Base-by-base conservation (phyloP, 2,329 filamentous ascomycete genomes). In the Geosmithia putterillii region DNA sequence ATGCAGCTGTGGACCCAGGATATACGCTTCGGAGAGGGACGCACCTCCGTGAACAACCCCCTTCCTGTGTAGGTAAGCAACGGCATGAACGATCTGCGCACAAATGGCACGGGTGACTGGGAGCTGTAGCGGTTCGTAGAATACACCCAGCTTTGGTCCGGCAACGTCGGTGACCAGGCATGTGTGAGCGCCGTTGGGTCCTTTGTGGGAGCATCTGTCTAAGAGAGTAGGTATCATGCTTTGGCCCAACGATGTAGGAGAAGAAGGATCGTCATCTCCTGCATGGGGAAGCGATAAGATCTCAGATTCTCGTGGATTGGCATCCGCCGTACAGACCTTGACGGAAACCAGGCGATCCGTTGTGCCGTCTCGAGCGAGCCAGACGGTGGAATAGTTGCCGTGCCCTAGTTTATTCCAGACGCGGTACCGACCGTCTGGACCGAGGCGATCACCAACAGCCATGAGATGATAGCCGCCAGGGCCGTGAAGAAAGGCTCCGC, bases 401-500 rank as follows among this genome's bases (percentile, higher is more conserved):
- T 51, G 46, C 18, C 56, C 56, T 17, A 59, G 51, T 42, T 60
- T 59, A 42, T 55, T 50, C 2, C 54, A 46, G 3, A 58, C 42
- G 7, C 41, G 38, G 42, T 59, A 60, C 25, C 51, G 47, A 3
- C 44, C 40, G 17, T 51, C 10, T 25, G 10, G 10, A 15, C 51
- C 39, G 45, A 69, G 58, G 1, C 45, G 47, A 21, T 67, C 61
- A 10, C 59, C 60, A 7, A 68, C 54, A 7, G 49, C 48, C 7
- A 63, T 53, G 8, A 64, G 63, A 46, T 68, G 60, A 49, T 61
- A 67, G 5, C 59, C 62, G 4, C 64, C 60, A 2, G 52, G 51
- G 3, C 46, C 45, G 48, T 68, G 22, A 52, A 45, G 8, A 54
- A 47, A 7, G 32, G 48, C 42, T 54, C 52, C 18, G 49, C 51